Base-by-base conservation (phyloP, 495 filamentous ascomycete genomes). In the Xylaria scruposa region DNA sequence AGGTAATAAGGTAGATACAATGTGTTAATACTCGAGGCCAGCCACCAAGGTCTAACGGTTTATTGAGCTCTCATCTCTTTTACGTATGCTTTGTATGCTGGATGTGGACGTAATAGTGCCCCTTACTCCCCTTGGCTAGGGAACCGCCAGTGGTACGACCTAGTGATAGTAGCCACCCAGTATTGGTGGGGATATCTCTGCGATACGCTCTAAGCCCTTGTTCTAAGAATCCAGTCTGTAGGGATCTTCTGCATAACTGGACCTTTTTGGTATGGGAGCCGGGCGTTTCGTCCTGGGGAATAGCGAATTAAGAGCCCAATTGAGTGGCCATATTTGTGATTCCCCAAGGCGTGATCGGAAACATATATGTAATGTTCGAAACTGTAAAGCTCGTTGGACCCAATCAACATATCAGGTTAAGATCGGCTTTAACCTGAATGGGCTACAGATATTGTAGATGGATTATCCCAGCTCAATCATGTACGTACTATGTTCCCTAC, bases 401-500 rank as follows among this genome's bases (percentile, higher is more conserved):
- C 42, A n/a, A 56, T 60, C n/a, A 17, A 12, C 58, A 60, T 21
- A 38, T 38, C 17, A 38, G 33, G 58, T 60, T 38, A 38, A 38
- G 58, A 60, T 60, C 58, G 31, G 58, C 33, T 38, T 60, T 38
- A 60, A 60, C 31, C 21, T 38, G 17, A 36, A 60, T 10, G 58
- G 58, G 58, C 33, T 60, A 38, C 71, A 29, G 46, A 51, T 59
- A 44, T 64, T 72, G 73, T 75, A 46, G 24, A 46, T 51, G 63
- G 42, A 9, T 53, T 3, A 36, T 54, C 46, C 47, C 46, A 12
- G 15, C 17, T 40, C 29, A 4, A 36, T 53, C 29, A 26, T 46
- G 15, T 49, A 49, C 7, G 29, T 31, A 31, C 60, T n/a, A 63
- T 47, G 40, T 49, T 64, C 61, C 61, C n/a, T n/a, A 49, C 62